Evolutionary conservation across 805 yeast species (phyloP), one percentile per base, ranked within the genome.

Genomic region (Lipomyces mesembrius): DNA sequence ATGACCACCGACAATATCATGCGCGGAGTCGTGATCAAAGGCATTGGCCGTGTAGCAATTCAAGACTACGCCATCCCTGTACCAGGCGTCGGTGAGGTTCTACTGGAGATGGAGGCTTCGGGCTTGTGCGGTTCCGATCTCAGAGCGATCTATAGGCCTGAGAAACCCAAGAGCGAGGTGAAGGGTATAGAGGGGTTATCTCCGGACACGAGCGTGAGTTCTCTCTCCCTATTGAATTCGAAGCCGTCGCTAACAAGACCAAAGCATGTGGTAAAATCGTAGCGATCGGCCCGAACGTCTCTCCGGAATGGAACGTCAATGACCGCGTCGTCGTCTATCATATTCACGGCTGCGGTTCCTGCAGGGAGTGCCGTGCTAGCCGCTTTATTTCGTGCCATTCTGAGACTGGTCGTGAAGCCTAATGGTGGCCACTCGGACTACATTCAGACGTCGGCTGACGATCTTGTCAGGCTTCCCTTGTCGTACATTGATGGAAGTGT

Each of bases 401-500:
- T 11, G 54, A 51, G 7, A 8, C 29, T 4, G 54, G 54, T 25
- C 27, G 54, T 3, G 6, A 51, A 32, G 54, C 54, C 12, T 51
- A 51, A 51, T 25, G 54, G 54, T 25, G 54, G 54, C 3, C 54
- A 51, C 11, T 20, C 29, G 6, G 54, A 51, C 54, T 51, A 51
- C n/a, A 51, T 51, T 51, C 54, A 22, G 14, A 32, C 54, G 17
- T 20, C 27, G 12, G 29, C 27, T 9, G 0, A 1, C 4, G 54
- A 51, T 25, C 54, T 51, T 51, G 54, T 51, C 29, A 20, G 27
- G 29, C 54, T 51, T 22, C 54, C 54, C 0, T 3, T 51, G 14
- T 51, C 54, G n/a, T 51, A 22, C 54, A 51, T 51, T 51, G 54
- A 51, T 3, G 54, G 54, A 22, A 51, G 54, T 51, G 29, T 51